A percentile compares a stretch with the other conserved stretches of the same genome.
Evolutionary conservation across 1,139 yeast genomes (phyloP).

Genomic region (Candida sojae): DNA sequence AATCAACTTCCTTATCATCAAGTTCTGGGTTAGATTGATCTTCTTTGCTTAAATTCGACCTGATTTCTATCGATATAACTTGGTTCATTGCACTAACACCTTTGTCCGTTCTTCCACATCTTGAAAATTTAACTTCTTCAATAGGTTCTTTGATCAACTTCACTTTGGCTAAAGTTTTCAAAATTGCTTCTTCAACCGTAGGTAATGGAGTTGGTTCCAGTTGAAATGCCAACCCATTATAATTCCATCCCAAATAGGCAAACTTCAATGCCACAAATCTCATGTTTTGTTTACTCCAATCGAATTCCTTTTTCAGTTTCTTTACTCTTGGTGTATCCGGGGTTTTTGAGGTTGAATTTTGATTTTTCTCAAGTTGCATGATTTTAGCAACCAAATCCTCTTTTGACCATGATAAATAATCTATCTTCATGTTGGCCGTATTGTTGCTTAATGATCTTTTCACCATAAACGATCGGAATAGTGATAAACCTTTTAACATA

Average conservation of each 20-base stretch:
- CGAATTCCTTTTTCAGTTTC: slow-evolving; percentile 53
- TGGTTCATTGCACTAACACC: slow-evolving; percentile 98
- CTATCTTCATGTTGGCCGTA: slow-evolving; percentile 7
- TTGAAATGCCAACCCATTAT: slow-evolving; percentile 87
- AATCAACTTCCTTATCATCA: slow-evolving; percentile 74
- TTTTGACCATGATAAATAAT: slow-evolving; percentile 53
- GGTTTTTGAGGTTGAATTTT: background rate
- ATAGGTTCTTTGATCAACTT: slow-evolving; percentile 67
- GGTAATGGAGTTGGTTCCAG: slow-evolving; percentile 74
- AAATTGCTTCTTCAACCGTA: slow-evolving; percentile 79
- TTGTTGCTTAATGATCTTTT: slow-evolving; percentile 21
- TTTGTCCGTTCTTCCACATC: slow-evolving; percentile 96
- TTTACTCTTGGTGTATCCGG: slow-evolving; percentile 9
- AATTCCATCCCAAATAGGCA: slow-evolving; percentile 92
- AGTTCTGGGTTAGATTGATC: slow-evolving; percentile 59
- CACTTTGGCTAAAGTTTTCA: slow-evolving; percentile 70
- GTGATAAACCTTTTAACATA: slow-evolving; percentile 5
- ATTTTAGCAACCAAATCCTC: slow-evolving; percentile 53
- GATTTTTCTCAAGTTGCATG: slow-evolving; percentile 42
- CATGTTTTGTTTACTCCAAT: slow-evolving; percentile 65
- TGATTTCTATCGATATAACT: slow-evolving; percentile 75
- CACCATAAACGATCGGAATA: slow-evolving; percentile 22
- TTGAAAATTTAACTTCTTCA: slow-evolving; percentile 66
- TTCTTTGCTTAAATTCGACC: slow-evolving; percentile 60
- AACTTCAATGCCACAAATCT: slow-evolving; percentile 78